A percentile compares a stretch with the other conserved stretches of the same genome.
Conservation (phyloP, 345 rosid genomes). For the Linum lewisii region DNA sequence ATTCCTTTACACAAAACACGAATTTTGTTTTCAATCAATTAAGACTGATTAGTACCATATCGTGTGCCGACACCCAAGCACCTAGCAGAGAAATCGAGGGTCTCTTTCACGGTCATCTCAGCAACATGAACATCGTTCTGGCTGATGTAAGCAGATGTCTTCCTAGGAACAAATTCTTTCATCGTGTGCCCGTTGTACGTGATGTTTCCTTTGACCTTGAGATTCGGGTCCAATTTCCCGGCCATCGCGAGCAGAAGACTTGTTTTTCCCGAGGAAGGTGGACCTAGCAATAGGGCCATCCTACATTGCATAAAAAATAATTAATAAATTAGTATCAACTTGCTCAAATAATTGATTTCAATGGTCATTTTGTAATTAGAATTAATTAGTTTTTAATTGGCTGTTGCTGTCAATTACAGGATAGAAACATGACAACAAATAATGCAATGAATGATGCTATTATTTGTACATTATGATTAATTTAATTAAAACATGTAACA, state of each 20-base stretch:
- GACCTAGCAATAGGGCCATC: slow-evolving; percentile 72
- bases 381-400: no score
- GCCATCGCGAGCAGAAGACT: slow-evolving; percentile 73
- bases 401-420: no score
- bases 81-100: slow-evolving; percentile 85
- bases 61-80: slow-evolving; percentile 88
- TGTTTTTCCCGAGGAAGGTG: slow-evolving; percentile 91
- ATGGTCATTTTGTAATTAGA: no score
- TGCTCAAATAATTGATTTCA: no score
- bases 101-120: slow-evolving; percentile 86
- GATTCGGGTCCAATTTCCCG: slow-evolving; percentile 54
- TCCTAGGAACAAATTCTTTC: slow-evolving; percentile 65
- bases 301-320: slow-evolving; percentile 16
- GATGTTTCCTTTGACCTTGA: slow-evolving; percentile 54
- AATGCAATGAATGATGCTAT: no score
- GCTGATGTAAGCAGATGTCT: slow-evolving; percentile 87
- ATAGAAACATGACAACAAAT: no score
- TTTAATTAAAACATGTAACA: no score
- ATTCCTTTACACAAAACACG: no score
- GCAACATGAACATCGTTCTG: slow-evolving; percentile 90
- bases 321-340: neutral
- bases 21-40: no score
- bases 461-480: no score
- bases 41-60: slow-evolving; percentile 41
- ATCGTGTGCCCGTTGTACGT: slow-evolving; percentile 64